A percentile compares a stretch with the other conserved stretches of the same genome.
Conservation (phyloP, 2,329 filamentous ascomycete genomes). For the Ascosphaera aggregata region DNA sequence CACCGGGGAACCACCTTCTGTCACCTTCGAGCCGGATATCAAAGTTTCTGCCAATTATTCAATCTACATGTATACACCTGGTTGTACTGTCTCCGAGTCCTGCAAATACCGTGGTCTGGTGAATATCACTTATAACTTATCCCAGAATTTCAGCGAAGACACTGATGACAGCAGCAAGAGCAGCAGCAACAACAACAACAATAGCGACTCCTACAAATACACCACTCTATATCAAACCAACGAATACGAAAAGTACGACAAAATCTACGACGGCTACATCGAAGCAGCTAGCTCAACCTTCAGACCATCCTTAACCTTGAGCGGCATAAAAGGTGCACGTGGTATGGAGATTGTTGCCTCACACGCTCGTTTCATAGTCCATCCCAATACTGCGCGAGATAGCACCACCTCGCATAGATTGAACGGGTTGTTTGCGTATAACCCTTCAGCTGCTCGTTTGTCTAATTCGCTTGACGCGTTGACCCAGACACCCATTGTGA, state of each 20-base stretch:
- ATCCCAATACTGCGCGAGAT: neutral
- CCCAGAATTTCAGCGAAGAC: too few species aligned
- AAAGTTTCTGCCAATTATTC: conserved; percentile 79
- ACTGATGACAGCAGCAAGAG: too few species aligned
- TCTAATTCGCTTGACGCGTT: conserved; percentile 25
- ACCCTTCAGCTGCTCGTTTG: conserved; percentile 20
- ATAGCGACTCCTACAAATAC: too few species aligned
- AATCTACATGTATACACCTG: conserved; percentile 77
- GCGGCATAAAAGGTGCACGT: conserved; percentile 36
- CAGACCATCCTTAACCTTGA: conserved; percentile 56
- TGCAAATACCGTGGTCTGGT: conserved; percentile 59
- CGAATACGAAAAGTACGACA: conserved; percentile 89
- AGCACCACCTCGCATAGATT: neutral
- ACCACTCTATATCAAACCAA: conserved; percentile 70
- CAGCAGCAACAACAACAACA: too few species aligned
- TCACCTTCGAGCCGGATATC: conserved; percentile 67
- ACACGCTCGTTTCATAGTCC: conserved; percentile 42
- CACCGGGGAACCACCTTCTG: conserved; percentile 35
- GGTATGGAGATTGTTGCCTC: conserved; percentile 71
- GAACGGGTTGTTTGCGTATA: conserved; percentile 78
- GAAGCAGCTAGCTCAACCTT: conserved; percentile 52
- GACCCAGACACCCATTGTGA: neutral
- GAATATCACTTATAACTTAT: conserved; percentile 45
- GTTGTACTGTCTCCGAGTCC: conserved; percentile 56
- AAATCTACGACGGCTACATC: conserved; percentile 66